Evolutionary conservation across 805 yeast species (phyloP).

Genomic region (Clavispora phyllophila): DNA sequence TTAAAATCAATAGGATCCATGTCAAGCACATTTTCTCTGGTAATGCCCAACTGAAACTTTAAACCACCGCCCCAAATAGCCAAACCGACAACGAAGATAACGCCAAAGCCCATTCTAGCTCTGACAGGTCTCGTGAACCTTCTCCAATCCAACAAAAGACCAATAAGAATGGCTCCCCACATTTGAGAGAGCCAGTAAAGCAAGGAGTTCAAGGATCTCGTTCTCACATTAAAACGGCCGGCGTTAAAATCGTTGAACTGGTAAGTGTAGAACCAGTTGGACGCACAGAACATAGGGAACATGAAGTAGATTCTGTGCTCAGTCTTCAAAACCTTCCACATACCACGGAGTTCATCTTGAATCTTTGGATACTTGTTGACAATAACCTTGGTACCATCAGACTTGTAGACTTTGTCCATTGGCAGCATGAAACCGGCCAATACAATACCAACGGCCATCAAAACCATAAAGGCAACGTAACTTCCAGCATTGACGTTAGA

Average conservation of each 20-base stretch:
- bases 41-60: constrained; percentile 39
- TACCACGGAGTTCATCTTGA: constrained; percentile 40
- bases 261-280: constrained; percentile 65
- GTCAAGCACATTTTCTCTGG: constrained; percentile 30
- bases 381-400: constrained; percentile 47
- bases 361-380: constrained; percentile 42
- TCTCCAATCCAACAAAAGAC: constrained; percentile 43
- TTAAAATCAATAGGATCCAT: constrained; percentile 40
- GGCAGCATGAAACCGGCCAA: constrained; percentile 47
- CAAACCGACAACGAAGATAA: constrained; percentile 36
- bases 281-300: constrained; percentile 59
- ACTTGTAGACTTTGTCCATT: constrained; percentile 42
- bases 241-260: constrained; percentile 57
- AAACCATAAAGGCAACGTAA: constrained; percentile 48
- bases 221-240: constrained; percentile 51
- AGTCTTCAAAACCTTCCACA: constrained; percentile 30
- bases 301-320: constrained; percentile 44
- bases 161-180: constrained; percentile 49
- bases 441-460: constrained; percentile 44
- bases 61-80: constrained; percentile 60
- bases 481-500: constrained; percentile 42
- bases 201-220: constrained; percentile 57
- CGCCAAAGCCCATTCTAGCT: constrained; percentile 41
- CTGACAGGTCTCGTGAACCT: constrained; percentile 38
- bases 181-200: constrained; percentile 60